These are phyloP conservation scores for Kappamyces sp. DNA, from an alignment of 192 early-diverging fungal genomes.

Conservation along the genomic window DNA sequence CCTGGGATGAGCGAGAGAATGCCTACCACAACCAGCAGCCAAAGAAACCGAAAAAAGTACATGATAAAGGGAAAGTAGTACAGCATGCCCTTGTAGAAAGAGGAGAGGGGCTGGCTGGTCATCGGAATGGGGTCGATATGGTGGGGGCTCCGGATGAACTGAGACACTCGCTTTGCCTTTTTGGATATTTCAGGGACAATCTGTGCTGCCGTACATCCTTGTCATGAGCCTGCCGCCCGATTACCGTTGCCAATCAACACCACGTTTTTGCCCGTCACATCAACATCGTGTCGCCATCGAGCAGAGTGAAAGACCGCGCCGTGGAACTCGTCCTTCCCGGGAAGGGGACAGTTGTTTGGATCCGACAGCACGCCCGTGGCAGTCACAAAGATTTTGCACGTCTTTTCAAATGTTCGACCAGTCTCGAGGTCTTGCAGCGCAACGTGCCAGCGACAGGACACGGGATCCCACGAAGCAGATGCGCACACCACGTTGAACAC, in stretches of 20 bases:
- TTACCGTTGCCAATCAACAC: conserved; percentile 26
- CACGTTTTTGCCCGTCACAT: conserved; percentile 36
- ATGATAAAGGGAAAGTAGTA: too few species aligned
- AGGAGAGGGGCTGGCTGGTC: too few species aligned
- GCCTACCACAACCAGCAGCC: too few species aligned
- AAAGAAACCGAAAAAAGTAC: too few species aligned
- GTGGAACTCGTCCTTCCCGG: conserved; percentile 42
- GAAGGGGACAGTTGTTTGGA: conserved; percentile 31
- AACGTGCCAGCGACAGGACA: not conserved
- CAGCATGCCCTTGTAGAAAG: too few species aligned
- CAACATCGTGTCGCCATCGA: conserved; percentile 42
- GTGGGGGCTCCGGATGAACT: not conserved
- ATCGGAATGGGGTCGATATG: not conserved
- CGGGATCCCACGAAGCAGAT: not conserved
- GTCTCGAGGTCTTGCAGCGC: not conserved
- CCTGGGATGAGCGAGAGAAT: too few species aligned
- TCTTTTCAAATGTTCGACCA: not conserved
- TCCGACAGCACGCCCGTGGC: conserved; percentile 41
- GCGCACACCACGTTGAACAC: not conserved
- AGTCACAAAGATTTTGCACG: conserved; percentile 31
- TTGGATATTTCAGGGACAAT: not conserved
- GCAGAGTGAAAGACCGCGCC: conserved; percentile 47
- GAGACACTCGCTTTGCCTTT: not conserved
- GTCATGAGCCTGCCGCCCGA: too few species aligned
- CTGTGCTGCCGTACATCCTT: not conserved